phyloP scores from a whole-genome alignment of 169 alveolate genomes.

The Cryptosporidium tyzzeri region DNA sequence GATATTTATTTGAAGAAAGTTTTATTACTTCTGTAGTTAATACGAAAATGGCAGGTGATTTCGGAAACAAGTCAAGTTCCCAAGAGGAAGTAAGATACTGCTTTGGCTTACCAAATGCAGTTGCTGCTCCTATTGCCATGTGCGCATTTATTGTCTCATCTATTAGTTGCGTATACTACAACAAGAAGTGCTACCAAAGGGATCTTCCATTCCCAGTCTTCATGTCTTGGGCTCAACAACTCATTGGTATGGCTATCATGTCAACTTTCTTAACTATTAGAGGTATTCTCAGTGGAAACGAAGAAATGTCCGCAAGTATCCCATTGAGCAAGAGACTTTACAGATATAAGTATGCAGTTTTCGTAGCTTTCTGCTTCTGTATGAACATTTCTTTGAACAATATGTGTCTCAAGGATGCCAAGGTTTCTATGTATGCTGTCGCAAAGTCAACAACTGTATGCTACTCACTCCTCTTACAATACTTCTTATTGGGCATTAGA shows the following conservation, averaged over 20 bases:
- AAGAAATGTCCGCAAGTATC: constrained; percentile 62
- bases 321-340: constrained; percentile 68
- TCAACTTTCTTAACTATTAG: constrained; percentile 66
- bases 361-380: constrained; percentile 73
- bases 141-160: constrained; percentile 71
- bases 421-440: constrained; percentile 71
- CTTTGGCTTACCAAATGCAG: constrained; percentile 57
- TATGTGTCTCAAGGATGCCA: constrained; percentile 46
- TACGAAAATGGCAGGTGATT: constrained; percentile 65
- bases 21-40: neutral
- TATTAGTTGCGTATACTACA: constrained; percentile 68
- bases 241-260: constrained; percentile 70
- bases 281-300: constrained; percentile 68
- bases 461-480: constrained; percentile 60
- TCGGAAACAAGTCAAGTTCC: constrained; percentile 68
- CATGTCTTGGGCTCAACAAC: constrained; percentile 76
- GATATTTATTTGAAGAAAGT: constrained; percentile 17
- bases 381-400: constrained; percentile 70
- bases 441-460: constrained; percentile 73
- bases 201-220: constrained; percentile 64
- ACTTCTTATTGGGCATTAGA: constrained; percentile 56
- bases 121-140: constrained; percentile 77
- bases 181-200: constrained; percentile 57
- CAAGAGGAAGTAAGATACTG: constrained; percentile 76
- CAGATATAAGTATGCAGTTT: constrained; percentile 72